Conservation (phyloP, 257 asterid genomes). For the Scutellaria galericulata region DNA sequence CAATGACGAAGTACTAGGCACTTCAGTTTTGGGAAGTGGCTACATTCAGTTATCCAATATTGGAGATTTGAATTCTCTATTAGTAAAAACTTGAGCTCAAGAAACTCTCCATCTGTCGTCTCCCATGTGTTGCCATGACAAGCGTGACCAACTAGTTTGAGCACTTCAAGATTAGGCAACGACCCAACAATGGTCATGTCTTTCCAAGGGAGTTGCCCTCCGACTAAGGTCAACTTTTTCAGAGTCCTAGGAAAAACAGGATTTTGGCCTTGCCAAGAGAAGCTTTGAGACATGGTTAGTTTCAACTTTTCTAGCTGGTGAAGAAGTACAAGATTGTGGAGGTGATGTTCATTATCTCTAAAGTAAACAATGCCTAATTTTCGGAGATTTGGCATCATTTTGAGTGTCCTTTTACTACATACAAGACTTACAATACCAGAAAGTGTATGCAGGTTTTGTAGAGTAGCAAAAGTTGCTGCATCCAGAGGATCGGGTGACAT, state of each 20-base stretch:
- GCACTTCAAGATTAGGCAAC: conserved; percentile 30
- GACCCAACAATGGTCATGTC: conserved; percentile 18
- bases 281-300: background rate
- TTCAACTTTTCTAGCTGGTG: conserved; percentile 17
- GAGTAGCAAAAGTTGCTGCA: background rate
- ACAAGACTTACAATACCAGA: background rate
- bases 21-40: conserved; percentile 16
- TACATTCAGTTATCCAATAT: background rate
- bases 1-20: background rate
- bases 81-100: background rate
- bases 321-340: conserved; percentile 15
- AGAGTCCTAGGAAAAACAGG: conserved; percentile 19
- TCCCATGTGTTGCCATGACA: background rate
- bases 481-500: background rate
- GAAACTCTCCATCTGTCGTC: background rate
- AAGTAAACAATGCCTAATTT: background rate
- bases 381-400: conserved; percentile 21
- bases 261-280: background rate
- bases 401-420: background rate
- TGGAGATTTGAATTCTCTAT: background rate
- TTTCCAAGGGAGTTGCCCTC: conserved; percentile 17
- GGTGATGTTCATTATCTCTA: background rate
- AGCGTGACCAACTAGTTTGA: background rate
- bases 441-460: conserved; percentile 21
- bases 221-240: conserved; percentile 4